Conservation (phyloP, 202 grass and related monocot genomes). For the Cymbopogon flexuosus region DNA sequence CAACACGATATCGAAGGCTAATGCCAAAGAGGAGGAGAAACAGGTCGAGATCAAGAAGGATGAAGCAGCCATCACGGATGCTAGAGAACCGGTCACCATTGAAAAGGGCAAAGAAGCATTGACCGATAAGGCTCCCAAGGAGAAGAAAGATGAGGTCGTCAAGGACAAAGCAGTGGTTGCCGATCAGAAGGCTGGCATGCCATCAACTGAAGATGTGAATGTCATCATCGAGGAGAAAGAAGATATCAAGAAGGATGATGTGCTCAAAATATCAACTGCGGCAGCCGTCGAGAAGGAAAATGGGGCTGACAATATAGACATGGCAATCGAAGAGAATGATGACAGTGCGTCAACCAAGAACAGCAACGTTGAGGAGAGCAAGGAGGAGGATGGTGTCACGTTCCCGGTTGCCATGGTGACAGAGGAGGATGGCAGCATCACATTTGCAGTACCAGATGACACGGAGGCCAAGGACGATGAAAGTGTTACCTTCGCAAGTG, state of each 20-base stretch:
- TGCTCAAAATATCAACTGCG: not conserved
- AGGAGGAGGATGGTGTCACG: slow-evolving; percentile 11
- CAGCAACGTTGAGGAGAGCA: not conserved
- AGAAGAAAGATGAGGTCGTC: slow-evolving; percentile 12
- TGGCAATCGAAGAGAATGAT: not conserved
- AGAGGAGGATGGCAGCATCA: slow-evolving; percentile 21
- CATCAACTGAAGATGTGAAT: not conserved
- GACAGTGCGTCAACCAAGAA: not conserved
- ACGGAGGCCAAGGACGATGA: not conserved
- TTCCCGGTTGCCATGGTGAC: slow-evolving; percentile 11
- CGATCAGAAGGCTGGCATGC: not conserved
- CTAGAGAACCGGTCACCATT: not conserved
- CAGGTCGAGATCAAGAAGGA: slow-evolving; percentile 9
- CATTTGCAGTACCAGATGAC: not conserved
- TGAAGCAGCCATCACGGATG: not conserved
- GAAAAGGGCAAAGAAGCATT: not conserved
- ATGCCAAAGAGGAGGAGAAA: not conserved
- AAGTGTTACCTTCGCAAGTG: not conserved
- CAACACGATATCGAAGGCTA: not conserved
- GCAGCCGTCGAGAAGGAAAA: not conserved
- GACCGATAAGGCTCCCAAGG: not conserved
- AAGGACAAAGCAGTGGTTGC: not conserved
- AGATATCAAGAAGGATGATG: not conserved
- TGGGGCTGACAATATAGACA: not conserved
- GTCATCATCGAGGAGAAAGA: slow-evolving; percentile 4